Evolutionary conservation across 2,329 filamentous ascomycete species (phyloP), one percentile per base, ranked within the genome.

Genomic region (Penicillium sp.): DNA sequence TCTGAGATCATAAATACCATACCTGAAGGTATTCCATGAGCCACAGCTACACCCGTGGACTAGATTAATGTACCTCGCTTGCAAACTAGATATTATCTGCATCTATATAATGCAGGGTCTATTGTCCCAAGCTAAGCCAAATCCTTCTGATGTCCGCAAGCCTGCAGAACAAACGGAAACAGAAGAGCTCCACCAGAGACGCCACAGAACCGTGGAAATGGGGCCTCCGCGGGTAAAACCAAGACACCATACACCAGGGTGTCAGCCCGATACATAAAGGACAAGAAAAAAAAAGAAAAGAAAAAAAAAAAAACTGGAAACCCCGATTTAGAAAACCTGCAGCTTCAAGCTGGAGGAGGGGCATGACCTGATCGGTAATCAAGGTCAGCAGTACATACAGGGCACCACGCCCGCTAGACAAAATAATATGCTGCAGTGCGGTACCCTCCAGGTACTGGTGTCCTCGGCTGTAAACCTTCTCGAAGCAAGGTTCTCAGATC

Each of bases 401-500:
- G 42, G 25, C 42, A 44, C 25, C 44, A 25, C 16, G 7, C 3
- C 44, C 3, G 29, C 29, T 26, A 44, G 23, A 23, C n/a, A 23
- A 44, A 3, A 6, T 13, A 5, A 31, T 21, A 29, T 19, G 26
- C 23, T 1, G 13, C 21, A 4, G 31, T 16, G 10, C 14, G 21
- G 33, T 39, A 42, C 35, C 48, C 31, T 19, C 11, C 19, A 42
- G 3, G 25, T 42, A 21, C 33, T 31, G 10, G 4, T 14, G 14
- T 16, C 14, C 19, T 35, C 19, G 23, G 39, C 16, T 42, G 35
- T 23, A 50, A 45, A 39, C 47, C 57, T 65, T 65, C 54, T 61
- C 50, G 51, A 65, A 63, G 63, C 60, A 65, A 65, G 63, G 63
- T 56, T 64, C 50, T 60, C 35, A 53, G 54, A 58, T 60, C 53